Conservation (phyloP, 2,329 filamentous ascomycete species). For the Fusarium pininemorale region DNA sequence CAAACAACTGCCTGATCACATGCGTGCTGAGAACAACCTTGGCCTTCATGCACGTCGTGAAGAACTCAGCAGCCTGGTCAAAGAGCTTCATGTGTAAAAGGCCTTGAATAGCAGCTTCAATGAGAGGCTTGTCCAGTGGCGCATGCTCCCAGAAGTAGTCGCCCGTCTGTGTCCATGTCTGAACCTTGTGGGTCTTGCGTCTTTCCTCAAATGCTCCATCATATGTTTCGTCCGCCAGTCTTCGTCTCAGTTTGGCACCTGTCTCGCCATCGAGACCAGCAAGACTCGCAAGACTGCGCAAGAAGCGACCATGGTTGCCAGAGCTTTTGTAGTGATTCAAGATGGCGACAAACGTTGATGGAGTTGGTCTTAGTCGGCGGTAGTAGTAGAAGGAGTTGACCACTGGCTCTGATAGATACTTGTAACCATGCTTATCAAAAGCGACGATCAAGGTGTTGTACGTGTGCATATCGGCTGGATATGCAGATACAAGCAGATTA, state of each 20-base stretch:
- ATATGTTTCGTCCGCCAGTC: slow-evolving; percentile 45
- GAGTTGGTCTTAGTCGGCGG: slow-evolving; percentile 57
- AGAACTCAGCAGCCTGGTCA: slow-evolving; percentile 55
- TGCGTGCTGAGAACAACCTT: slow-evolving; percentile 46
- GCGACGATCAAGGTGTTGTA: slow-evolving; percentile 76
- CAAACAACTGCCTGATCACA: slow-evolving; percentile 51
- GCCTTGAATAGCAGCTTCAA: slow-evolving; percentile 58
- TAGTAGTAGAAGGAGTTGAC: slow-evolving; percentile 59
- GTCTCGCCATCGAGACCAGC: slow-evolving; percentile 52
- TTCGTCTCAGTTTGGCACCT: slow-evolving; percentile 53
- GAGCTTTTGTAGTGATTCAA: slow-evolving; percentile 60
- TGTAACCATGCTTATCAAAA: slow-evolving; percentile 63
- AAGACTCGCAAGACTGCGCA: slow-evolving; percentile 56
- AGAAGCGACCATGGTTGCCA: slow-evolving; percentile 54
- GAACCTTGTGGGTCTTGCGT: slow-evolving; percentile 37
- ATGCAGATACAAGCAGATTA: slow-evolving; percentile 70
- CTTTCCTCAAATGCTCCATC: slow-evolving; percentile 42
- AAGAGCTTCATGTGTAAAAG: slow-evolving; percentile 59
- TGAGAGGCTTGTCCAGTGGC: slow-evolving; percentile 49
- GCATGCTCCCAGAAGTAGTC: slow-evolving; percentile 54
- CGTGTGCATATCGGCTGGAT: slow-evolving; percentile 72
- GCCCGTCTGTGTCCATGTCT: slow-evolving; percentile 41
- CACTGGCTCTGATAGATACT: slow-evolving; percentile 62
- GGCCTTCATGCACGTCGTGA: slow-evolving; percentile 51
- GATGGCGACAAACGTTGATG: slow-evolving; percentile 59